These are phyloP conservation scores for Wallacemonas sp. DNA, from an alignment of 208 protist species.

Conservation along the genomic window DNA sequence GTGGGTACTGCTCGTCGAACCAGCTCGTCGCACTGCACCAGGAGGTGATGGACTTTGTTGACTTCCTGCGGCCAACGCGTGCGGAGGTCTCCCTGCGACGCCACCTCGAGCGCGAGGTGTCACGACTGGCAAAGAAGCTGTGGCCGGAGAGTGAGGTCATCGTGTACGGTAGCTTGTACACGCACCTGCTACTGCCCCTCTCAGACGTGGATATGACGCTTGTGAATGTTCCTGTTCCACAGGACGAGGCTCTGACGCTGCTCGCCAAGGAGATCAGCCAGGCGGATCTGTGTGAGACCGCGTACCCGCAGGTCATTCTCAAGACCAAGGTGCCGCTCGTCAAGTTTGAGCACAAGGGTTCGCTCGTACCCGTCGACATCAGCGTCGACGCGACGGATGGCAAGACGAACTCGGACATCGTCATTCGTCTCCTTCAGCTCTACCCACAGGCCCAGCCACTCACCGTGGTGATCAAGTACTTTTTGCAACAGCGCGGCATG, in stretches of 20 bases:
- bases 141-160: slow-evolving; percentile 77
- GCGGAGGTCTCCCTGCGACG: slow-evolving; percentile 84
- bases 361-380: slow-evolving; percentile 89
- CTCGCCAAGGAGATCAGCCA: slow-evolving; percentile 68
- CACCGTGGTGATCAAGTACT: slow-evolving; percentile 90
- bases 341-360: slow-evolving; percentile 85
- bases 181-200: slow-evolving; percentile 82
- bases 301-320: slow-evolving; percentile 86
- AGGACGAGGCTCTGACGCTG: slow-evolving; percentile 62
- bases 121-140: slow-evolving; percentile 51
- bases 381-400: slow-evolving; percentile 88
- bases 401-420: slow-evolving; percentile 69
- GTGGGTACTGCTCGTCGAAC: slow-evolving; percentile 58
- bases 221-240: slow-evolving; percentile 48
- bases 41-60: slow-evolving; percentile 81
- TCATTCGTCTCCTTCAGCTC: slow-evolving; percentile 50
- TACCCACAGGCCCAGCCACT: slow-evolving; percentile 85
- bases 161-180: slow-evolving; percentile 89
- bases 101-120: slow-evolving; percentile 63
- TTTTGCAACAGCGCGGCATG: slow-evolving; percentile 89
- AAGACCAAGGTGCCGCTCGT: slow-evolving; percentile 94
- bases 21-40: slow-evolving; percentile 78
- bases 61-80: slow-evolving; percentile 72
- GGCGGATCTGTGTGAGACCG: slow-evolving; percentile 55
- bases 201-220: slow-evolving; percentile 88